Evolutionary conservation across 2,329 filamentous ascomycete genomes (phyloP).

Genomic region (Apiospora arundinis): DNA sequence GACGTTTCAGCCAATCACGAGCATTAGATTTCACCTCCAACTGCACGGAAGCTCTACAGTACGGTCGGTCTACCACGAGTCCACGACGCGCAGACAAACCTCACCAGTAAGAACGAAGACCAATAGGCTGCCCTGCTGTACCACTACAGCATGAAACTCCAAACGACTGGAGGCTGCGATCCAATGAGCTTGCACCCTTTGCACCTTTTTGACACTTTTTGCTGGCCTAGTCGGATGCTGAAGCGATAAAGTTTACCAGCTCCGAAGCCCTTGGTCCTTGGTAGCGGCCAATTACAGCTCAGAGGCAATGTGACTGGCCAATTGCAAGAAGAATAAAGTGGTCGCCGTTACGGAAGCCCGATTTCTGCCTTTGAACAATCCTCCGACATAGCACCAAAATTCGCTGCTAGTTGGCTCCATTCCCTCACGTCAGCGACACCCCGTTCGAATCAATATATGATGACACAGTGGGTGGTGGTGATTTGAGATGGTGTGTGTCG

Average conservation of each 20-base stretch:
- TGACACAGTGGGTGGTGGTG: not conserved
- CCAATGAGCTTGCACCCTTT: not conserved
- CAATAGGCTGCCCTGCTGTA: not conserved
- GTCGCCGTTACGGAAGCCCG: not conserved
- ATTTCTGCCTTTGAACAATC: not conserved
- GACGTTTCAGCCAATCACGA: not conserved
- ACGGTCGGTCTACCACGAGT: no score
- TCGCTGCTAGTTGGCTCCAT: not conserved
- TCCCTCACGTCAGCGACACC: constrained; percentile 8
- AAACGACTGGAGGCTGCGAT: not conserved
- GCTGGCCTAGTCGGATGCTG: not conserved
- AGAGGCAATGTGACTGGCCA: not conserved
- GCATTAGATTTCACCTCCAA: not conserved
- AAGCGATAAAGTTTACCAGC: not conserved
- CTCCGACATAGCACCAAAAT: constrained; percentile 16
- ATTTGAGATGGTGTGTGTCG: not conserved
- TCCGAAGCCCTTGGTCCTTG: not conserved
- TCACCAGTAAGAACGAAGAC: not conserved
- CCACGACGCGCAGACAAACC: not conserved
- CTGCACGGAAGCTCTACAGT: not conserved
- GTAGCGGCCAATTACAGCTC: not conserved
- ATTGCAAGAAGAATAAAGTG: not conserved
- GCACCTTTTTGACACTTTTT: not conserved
- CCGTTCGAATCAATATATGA: constrained; percentile 2
- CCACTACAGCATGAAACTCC: not conserved